Percentiles rank a stretch among this genome's conserved stretches.
phyloP scores from a whole-genome alignment of 805 yeast species.

The Pichia exigua region DNA sequence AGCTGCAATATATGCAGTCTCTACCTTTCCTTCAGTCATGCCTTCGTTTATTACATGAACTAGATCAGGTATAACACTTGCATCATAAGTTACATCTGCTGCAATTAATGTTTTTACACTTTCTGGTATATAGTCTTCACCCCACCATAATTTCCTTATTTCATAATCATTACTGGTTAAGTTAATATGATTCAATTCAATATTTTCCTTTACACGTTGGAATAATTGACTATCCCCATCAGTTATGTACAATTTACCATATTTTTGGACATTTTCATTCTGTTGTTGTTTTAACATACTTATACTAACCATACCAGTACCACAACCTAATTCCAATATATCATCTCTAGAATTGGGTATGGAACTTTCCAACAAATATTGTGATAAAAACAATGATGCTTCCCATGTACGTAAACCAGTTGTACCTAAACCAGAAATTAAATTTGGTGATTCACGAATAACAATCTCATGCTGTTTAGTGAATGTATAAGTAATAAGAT shows the following conservation, averaged over 20 bases:
- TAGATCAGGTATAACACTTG: constrained; percentile 47
- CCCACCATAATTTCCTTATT: constrained; percentile 54
- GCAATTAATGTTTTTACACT: constrained; percentile 52
- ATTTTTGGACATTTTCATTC: constrained; percentile 3
- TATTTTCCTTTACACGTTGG: constrained; percentile 37
- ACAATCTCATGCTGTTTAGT: constrained; percentile 16
- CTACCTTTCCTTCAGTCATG: constrained; percentile 20
- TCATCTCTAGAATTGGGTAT: neutral
- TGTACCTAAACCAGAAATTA: constrained; percentile 69
- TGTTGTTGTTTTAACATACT: constrained; percentile 28
- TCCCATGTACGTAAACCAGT: constrained; percentile 95
- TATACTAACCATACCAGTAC: constrained; percentile 76
- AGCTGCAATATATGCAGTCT: constrained; percentile 47
- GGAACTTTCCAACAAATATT: constrained; percentile 32
- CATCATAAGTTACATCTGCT: constrained; percentile 86
- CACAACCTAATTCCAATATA: constrained; percentile 76
- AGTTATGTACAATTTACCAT: constrained; percentile 36
- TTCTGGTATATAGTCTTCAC: constrained; percentile 35
- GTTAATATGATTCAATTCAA: constrained; percentile 34
- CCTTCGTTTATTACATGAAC: constrained; percentile 40
- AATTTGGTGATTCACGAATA: constrained; percentile 53
- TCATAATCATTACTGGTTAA: constrained; percentile 12
- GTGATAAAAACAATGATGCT: constrained; percentile 65
- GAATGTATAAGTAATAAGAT: constrained; percentile 28
- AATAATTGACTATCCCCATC: constrained; percentile 62